Percentiles rank a stretch among this genome's conserved stretches.
These are phyloP conservation scores for Elaphomyces granulatus DNA, from an alignment of 495 filamentous ascomycete genomes.

Conservation along the genomic window DNA sequence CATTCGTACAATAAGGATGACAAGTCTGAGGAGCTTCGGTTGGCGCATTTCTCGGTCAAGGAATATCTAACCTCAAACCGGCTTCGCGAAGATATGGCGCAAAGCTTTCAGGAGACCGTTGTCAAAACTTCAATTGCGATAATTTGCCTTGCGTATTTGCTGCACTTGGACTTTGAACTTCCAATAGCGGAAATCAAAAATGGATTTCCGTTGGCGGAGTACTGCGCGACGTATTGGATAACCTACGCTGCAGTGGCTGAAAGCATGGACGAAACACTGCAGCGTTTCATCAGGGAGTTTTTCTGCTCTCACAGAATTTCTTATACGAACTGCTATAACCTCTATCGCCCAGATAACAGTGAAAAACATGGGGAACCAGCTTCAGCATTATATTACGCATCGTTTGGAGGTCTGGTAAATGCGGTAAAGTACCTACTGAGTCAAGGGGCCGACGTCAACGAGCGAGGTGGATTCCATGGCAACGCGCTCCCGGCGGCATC, in stretches of 20 bases:
- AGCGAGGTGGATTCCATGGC: background rate
- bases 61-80: conserved; percentile 9
- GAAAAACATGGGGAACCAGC: background rate
- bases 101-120: background rate
- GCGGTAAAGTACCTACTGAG: background rate
- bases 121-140: background rate
- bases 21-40: background rate
- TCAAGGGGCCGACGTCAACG: conserved; percentile 2
- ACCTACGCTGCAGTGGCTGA: no score
- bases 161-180: background rate
- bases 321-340: no score
- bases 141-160: background rate
- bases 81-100: background rate
- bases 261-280: no score
- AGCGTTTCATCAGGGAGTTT: no score
- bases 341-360: background rate
- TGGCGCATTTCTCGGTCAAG: conserved; percentile 14
- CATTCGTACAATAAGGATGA: background rate
- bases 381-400: background rate
- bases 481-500: conserved; percentile 4
- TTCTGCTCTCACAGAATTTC: no score
- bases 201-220: background rate
- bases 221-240: no score
- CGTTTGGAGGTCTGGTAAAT: background rate
- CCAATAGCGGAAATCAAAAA: background rate